phyloP scores from a whole-genome alignment of 2,329 filamentous ascomycete species.

The Lasiodiplodia hormozganensis region DNA sequence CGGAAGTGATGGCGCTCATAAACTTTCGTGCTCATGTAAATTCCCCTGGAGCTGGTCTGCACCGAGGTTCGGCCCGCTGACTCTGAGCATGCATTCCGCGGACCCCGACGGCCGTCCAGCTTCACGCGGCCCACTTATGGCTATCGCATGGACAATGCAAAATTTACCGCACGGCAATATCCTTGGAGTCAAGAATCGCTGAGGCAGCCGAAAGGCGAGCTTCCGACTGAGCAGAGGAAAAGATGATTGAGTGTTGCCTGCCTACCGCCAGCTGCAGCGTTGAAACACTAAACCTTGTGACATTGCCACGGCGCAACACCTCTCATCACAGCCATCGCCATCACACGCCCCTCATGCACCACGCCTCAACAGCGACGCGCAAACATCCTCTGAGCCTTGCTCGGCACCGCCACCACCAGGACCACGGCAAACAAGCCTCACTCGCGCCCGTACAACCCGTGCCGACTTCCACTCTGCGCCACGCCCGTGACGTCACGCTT shows the following conservation, averaged over 20 bases:
- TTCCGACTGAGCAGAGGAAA: too few relatives aligned
- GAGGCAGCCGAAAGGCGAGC: too few relatives aligned
- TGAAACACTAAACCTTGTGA: too few relatives aligned
- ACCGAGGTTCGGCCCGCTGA: neutral
- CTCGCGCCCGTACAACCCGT: neutral
- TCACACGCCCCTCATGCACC: neutral
- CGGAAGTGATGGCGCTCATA: neutral
- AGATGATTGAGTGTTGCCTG: too few relatives aligned
- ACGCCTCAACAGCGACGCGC: neutral
- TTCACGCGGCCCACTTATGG: neutral
- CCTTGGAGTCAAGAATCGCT: neutral
- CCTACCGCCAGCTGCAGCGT: too few relatives aligned
- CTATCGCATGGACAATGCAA: neutral
- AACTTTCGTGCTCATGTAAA: neutral
- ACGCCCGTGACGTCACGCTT: neutral
- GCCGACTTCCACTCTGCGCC: slow-evolving; percentile 15
- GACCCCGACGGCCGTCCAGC: neutral
- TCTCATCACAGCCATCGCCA: neutral
- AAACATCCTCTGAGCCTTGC: neutral
- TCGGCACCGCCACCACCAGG: neutral
- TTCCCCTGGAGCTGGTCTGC: neutral
- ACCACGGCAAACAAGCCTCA: neutral
- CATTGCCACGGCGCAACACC: neutral
- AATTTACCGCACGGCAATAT: neutral
- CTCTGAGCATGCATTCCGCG: neutral